Conservation (phyloP, 2,329 filamentous ascomycete genomes). For the Penicillium sp. region DNA sequence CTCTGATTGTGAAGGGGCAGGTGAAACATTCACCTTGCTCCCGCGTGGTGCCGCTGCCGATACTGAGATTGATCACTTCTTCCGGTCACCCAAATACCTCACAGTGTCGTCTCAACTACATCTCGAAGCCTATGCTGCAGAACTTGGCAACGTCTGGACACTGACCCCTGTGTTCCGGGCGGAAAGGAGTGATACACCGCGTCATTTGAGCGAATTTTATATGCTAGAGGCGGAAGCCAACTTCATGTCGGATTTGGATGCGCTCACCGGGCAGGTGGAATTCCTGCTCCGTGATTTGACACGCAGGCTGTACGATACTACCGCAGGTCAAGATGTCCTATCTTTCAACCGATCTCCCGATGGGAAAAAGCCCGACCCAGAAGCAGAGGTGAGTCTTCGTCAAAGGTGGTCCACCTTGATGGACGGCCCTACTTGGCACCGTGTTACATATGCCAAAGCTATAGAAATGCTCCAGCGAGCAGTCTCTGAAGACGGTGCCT, state of each 20-base stretch:
- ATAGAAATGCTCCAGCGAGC: constrained; percentile 67
- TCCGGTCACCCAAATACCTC: constrained; percentile 84
- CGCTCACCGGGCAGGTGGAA: constrained; percentile 79
- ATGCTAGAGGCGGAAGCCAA: constrained; percentile 94
- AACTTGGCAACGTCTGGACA: constrained; percentile 89
- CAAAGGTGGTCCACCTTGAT: constrained; percentile 73
- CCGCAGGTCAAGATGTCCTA: constrained; percentile 58
- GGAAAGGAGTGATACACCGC: constrained; percentile 87
- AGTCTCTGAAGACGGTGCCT: constrained; percentile 47
- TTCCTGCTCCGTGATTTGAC: constrained; percentile 67
- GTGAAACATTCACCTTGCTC: constrained; percentile 81
- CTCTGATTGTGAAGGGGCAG: constrained; percentile 94
- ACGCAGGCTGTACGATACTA: constrained; percentile 50
- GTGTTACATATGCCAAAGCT: constrained; percentile 79
- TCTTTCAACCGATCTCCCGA: constrained; percentile 45
- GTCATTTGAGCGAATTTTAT: constrained; percentile 96
- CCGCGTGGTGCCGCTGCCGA: constrained; percentile 41
- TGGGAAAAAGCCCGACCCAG: constrained; percentile 35
- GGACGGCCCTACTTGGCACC: constrained; percentile 63
- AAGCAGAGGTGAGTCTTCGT: constrained; percentile 53
- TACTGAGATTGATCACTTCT: constrained; percentile 63
- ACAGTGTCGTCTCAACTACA: constrained; percentile 95
- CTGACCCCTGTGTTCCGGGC: constrained; percentile 92
- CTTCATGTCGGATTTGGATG: constrained; percentile 69
- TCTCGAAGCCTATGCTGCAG: constrained; percentile 85